These are phyloP conservation scores for Raphanus sativus DNA, from an alignment of 345 rosid genomes.

Conservation along the genomic window DNA sequence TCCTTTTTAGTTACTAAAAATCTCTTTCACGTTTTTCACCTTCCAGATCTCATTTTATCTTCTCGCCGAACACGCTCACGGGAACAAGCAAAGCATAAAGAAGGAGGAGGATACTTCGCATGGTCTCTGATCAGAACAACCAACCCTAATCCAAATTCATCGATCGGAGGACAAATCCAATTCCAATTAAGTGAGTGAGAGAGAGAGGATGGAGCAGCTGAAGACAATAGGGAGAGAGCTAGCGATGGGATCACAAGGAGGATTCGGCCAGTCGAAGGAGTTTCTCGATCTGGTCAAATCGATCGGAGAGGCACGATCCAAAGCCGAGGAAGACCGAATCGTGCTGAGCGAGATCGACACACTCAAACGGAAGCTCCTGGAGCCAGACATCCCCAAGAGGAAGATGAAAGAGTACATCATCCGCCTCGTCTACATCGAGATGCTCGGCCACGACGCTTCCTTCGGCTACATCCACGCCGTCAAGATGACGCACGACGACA, in stretches of 20 bases:
- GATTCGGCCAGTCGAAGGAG: slow-evolving; percentile 91
- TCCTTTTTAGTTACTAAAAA: slow-evolving; percentile 5
- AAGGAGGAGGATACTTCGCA: background rate
- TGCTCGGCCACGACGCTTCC: slow-evolving; percentile 98
- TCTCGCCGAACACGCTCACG: slow-evolving; percentile 20
- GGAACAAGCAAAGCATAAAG: background rate
- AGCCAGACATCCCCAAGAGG: slow-evolving; percentile 89
- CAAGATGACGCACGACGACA: slow-evolving; percentile 97
- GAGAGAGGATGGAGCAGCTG: slow-evolving; percentile 68
- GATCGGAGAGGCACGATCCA: slow-evolving; percentile 99
- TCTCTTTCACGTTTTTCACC: slow-evolving; percentile 19
- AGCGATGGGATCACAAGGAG: slow-evolving; percentile 98
- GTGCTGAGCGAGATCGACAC: slow-evolving; percentile 86
- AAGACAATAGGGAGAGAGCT: slow-evolving; percentile 98
- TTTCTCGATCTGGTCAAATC: slow-evolving; percentile 96
- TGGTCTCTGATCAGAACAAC: slow-evolving; percentile 17
- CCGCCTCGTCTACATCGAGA: slow-evolving; percentile 85
- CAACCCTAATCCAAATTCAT: background rate
- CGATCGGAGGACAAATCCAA: background rate
- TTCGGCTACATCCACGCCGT: slow-evolving; percentile 98
- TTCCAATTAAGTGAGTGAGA: background rate
- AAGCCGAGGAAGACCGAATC: slow-evolving; percentile 97
- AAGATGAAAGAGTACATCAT: slow-evolving; percentile 96
- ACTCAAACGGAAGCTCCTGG: slow-evolving; percentile 77
- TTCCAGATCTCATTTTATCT: slow-evolving; percentile 36